These are phyloP conservation scores for Verticillium nubilum DNA, from an alignment of 2,329 filamentous ascomycete species.

Conservation along the genomic window DNA sequence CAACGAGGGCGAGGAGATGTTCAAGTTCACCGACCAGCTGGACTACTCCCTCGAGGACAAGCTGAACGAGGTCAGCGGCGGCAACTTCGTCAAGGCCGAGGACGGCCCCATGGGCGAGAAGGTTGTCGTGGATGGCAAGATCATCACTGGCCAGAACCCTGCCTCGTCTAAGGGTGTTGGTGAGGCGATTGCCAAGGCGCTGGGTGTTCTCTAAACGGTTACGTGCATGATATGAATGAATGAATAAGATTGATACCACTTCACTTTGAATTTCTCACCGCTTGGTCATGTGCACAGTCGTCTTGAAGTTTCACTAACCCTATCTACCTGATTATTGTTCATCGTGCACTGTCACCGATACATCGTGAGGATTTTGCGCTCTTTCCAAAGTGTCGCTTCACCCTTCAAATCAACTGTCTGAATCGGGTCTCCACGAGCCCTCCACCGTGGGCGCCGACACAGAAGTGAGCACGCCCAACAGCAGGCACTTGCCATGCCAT, in stretches of 20 bases:
- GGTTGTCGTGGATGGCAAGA: slow-evolving; percentile 42
- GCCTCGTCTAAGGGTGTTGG: slow-evolving; percentile 45
- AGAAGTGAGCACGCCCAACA: too few relatives aligned
- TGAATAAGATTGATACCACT: not conserved
- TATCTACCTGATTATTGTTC: too few relatives aligned
- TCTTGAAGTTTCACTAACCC: too few relatives aligned
- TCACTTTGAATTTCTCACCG: too few relatives aligned
- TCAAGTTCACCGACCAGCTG: slow-evolving; percentile 43
- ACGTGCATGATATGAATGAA: not conserved
- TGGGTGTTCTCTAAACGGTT: slow-evolving; percentile 17
- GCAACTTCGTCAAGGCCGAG: slow-evolving; percentile 49
- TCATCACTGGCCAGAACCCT: slow-evolving; percentile 57
- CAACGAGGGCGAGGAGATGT: slow-evolving; percentile 49
- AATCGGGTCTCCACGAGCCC: too few relatives aligned
- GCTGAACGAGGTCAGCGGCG: slow-evolving; percentile 44
- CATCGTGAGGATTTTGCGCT: too few relatives aligned
- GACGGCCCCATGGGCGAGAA: slow-evolving; percentile 40
- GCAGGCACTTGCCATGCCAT: too few relatives aligned
- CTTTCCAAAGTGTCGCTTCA: too few relatives aligned
- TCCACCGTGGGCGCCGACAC: too few relatives aligned
- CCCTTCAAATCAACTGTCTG: too few relatives aligned
- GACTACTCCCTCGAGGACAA: slow-evolving; percentile 55
- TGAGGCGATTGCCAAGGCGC: slow-evolving; percentile 42
- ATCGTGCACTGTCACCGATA: too few relatives aligned
- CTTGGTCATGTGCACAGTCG: too few relatives aligned